A percentile compares a stretch with the other conserved stretches of the same genome.
Evolutionary conservation across 495 filamentous ascomycete species (phyloP).

Genomic region (Hyaloscypha bicolor): DNA sequence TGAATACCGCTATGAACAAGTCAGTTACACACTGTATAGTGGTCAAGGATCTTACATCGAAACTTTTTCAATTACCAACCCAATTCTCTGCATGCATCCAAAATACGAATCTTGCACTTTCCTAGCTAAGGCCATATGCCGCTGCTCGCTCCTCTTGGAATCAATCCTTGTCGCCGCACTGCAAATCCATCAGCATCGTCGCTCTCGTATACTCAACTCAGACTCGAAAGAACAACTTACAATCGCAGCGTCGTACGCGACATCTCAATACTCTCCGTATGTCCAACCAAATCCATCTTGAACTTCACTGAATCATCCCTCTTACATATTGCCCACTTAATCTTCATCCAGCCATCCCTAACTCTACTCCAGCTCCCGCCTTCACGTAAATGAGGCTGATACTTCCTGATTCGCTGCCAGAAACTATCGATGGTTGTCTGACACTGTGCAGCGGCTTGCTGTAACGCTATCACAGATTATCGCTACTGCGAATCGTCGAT

Average conservation of each 20-base stretch:
- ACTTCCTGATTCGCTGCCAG: conserved; percentile 29
- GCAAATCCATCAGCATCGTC: too few species aligned
- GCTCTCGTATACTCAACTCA: too few species aligned
- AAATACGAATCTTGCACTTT: conserved; percentile 25
- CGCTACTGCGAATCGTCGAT: conserved; percentile 24
- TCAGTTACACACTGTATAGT: too few species aligned
- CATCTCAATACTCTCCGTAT: conserved; percentile 36
- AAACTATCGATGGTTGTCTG: conserved; percentile 37
- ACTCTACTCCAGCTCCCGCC: conserved; percentile 23
- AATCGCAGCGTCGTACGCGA: conserved; percentile 32
- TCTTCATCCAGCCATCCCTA: conserved; percentile 31
- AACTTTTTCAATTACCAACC: conserved; percentile 14
- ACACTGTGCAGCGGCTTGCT: conserved; percentile 34
- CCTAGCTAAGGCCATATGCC: conserved; percentile 16
- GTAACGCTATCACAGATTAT: conserved; percentile 27
- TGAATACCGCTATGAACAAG: too few species aligned
- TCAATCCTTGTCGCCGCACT: too few species aligned
- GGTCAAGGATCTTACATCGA: conserved; percentile 5
- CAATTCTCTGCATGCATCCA: conserved; percentile 24
- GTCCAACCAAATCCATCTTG: conserved; percentile 33
- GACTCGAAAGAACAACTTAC: conserved; percentile 17
- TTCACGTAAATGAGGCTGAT: conserved; percentile 32
- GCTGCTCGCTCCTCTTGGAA: not conserved
- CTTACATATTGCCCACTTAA: conserved; percentile 37
- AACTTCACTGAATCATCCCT: conserved; percentile 36